Base-by-base conservation (phyloP, 2,329 filamentous ascomycete genomes). In the Pseudogymnoascus sp. region DNA sequence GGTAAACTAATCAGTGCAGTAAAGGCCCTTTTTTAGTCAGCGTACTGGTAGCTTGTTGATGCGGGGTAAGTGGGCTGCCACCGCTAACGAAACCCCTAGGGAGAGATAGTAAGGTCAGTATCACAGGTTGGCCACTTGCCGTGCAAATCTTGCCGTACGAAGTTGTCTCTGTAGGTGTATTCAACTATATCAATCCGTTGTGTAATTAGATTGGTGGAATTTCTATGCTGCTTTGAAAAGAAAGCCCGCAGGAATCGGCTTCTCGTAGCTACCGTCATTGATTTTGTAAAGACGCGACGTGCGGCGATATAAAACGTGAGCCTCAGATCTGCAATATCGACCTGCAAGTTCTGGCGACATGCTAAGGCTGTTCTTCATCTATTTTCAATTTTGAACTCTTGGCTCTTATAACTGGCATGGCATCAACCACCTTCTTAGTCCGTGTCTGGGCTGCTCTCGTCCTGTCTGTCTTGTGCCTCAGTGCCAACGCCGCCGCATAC, bases 201-300 rank as follows among this genome's bases (percentile, higher is more conserved):
- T 55, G 29, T 2, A 18, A 55, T 55, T 55, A n/a, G 45, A 33
- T 55, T 55, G 45, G 45, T 55, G 45, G 27, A 55, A 55, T 55
- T 55, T 55, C 8, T 55, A 55, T 55, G 13, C 9, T 12, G 4
- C n/a, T 12, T 33, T 55, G n/a, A 29, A 33, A 55, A 55, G 45
- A 55, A 55, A 55, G 27, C 27, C 45, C n/a, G 5, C 5, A n/a
- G 29, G 29, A 55, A 33, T 55, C n/a, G 45, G 27, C 29, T 9
- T 55, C 29, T 48, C 29, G 42, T 29, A 55, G n/a, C 45, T 18
- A 13, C 45, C 45, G 13, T 18, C 8, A 55, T 33, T 27, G 45
- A 33, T 55, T 18, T 18, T 55, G 45, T 55, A 31, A 55, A 33
- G 9, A 18, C 9, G 27, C 45, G 8, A 15, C n/a, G 18, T 31